Evolutionary conservation across 2,329 filamentous ascomycete species (phyloP), one percentile per base, ranked within the genome.

Genomic region (Calonectria hawksworthii): DNA sequence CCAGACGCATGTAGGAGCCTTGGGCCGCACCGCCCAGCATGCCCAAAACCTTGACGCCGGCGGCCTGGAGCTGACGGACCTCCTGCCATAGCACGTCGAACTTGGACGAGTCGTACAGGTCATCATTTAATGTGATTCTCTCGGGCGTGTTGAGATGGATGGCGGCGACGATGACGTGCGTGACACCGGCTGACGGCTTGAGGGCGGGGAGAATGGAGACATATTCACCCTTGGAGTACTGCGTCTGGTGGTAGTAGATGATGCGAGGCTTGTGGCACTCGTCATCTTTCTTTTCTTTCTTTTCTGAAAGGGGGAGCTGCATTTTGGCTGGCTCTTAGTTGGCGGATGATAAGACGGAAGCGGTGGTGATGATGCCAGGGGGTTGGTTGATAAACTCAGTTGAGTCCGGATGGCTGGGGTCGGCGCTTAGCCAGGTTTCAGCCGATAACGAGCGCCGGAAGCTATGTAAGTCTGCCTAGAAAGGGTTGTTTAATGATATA

Each of bases 21-120:
- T 90, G 89, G 0, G 95, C 95, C 1, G 95, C 95, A 1, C 95
- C 95, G 28, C 95, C 95, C 0, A 98, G 87, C 94, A 98, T 97
- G 54, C 92, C 94, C 82, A 98, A 89, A 1, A 98, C 91, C 79
- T 93, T 95, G 76, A 98, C 89, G 26, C 95, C 95, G 3, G 89
- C 88, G 0, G 89, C 89, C 83, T 96, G 93, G n/a, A 98, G 86
- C 79, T 92, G 87, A 1, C 88, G 88, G 7, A 94, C 91, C 83
- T 98, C 95, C 26, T 89, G 88, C 95, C 95, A 98, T 13, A 98
- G 87, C 0, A 90, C 90, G n/a, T 90, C 86, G 83, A 93, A 96
- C 75, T 91, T 89, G 11, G 90, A 83, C 76, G 93, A 85, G 16
- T 90, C 85, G 1, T 94, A 94, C 0, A 89, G 88, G 81, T 95